Conservation (phyloP, 495 filamentous ascomycete species). For the Patellaria atrata region DNA sequence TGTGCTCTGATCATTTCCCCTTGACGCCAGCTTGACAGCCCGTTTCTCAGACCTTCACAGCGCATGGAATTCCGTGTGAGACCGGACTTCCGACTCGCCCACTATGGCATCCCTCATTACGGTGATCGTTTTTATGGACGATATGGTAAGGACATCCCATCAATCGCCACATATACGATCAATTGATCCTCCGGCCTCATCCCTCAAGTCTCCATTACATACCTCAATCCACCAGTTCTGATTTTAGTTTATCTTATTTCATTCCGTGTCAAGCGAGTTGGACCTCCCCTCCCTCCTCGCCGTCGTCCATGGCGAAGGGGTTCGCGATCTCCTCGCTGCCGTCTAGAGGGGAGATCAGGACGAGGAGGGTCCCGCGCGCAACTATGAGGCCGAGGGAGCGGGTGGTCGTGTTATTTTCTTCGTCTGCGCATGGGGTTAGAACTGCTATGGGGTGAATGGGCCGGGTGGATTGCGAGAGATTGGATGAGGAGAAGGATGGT, state of each 20-base stretch:
- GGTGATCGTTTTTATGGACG: too few species aligned
- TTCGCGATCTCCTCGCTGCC: constrained; percentile 93
- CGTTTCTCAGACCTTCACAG: too few species aligned
- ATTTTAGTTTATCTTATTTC: constrained; percentile 1
- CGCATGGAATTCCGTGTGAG: too few species aligned
- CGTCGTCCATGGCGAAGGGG: constrained; percentile 61
- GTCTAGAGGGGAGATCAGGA: constrained; percentile 81
- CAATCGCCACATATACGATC: too few species aligned
- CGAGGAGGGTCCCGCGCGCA: constrained; percentile 80
- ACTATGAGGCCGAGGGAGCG: constrained; percentile 82
- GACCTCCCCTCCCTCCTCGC: neutral
- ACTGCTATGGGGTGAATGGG: neutral
- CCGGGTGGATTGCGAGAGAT: neutral
- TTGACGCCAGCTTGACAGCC: too few species aligned
- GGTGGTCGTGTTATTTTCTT: constrained; percentile 75
- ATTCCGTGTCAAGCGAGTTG: neutral
- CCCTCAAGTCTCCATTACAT: neutral
- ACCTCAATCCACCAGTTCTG: neutral
- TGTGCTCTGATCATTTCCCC: too few species aligned
- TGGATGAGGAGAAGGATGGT: constrained; percentile 9
- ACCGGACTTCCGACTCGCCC: too few species aligned
- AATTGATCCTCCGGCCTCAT: too few species aligned
- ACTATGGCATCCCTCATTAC: too few species aligned
- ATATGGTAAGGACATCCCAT: too few species aligned
- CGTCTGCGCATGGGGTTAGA: constrained; percentile 41